Percentiles rank a stretch among this genome's conserved stretches.
phyloP scores from a whole-genome alignment of 2,329 filamentous ascomycete species.

The Botrytis tulipae region DNA sequence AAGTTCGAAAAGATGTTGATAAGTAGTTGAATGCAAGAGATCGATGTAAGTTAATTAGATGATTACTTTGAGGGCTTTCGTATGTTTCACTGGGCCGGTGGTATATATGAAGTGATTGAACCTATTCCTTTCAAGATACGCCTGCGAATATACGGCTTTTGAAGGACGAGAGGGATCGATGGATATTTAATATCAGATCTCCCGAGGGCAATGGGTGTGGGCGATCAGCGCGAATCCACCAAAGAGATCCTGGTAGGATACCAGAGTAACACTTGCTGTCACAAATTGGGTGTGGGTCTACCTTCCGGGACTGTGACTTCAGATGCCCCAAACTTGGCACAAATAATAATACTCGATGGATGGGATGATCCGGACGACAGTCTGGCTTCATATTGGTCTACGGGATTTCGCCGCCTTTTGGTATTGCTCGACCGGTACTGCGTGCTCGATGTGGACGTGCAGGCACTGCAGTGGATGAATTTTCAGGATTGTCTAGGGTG shows the following conservation, averaged over 20 bases:
- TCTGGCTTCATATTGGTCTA: slow-evolving; percentile 32
- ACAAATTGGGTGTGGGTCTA: slow-evolving; percentile 55
- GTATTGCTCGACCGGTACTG: slow-evolving; percentile 34
- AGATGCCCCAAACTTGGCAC: slow-evolving; percentile 38
- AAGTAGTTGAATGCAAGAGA: background rate
- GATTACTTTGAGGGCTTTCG: slow-evolving; percentile 34
- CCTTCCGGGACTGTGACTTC: slow-evolving; percentile 34
- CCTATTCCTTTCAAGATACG: slow-evolving; percentile 31
- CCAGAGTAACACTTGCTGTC: slow-evolving; percentile 46
- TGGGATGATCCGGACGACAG: slow-evolving; percentile 28
- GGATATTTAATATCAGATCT: slow-evolving; percentile 50
- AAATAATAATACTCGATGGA: slow-evolving; percentile 30
- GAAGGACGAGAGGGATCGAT: slow-evolving; percentile 44
- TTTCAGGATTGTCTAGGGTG: slow-evolving; percentile 29
- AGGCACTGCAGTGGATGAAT: slow-evolving; percentile 27
- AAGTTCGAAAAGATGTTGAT: slow-evolving; percentile 4
- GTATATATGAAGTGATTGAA: slow-evolving; percentile 18
- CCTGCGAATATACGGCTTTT: slow-evolving; percentile 36
- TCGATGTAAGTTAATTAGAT: slow-evolving; percentile 26
- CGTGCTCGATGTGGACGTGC: slow-evolving; percentile 32
- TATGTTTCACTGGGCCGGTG: slow-evolving; percentile 36
- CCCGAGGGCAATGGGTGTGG: slow-evolving; percentile 47
- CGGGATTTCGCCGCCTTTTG: slow-evolving; percentile 31
- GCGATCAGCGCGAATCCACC: slow-evolving; percentile 52
- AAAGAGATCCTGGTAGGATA: slow-evolving; percentile 47